These are phyloP conservation scores for Pythium dissotocum DNA, from an alignment of 352 stramenopile genomes.

Conservation along the genomic window DNA sequence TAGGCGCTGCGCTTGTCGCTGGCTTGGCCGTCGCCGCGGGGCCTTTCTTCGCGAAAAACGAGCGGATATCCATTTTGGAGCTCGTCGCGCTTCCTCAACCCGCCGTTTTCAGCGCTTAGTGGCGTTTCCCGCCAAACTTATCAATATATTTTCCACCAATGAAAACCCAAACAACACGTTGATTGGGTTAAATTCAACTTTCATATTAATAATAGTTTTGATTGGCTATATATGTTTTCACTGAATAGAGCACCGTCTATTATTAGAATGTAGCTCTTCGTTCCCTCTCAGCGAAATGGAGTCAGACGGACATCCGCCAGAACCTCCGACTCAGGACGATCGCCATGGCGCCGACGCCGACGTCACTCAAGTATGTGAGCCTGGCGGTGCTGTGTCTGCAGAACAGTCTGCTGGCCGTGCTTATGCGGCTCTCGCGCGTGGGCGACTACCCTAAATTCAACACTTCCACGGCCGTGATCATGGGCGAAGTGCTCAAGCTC, in stretches of 20 bases:
- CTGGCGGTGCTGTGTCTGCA: conserved; percentile 79
- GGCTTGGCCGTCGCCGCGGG: conserved; percentile 13
- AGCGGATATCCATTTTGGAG: conserved; percentile 77
- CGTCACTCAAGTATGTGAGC: conserved; percentile 76
- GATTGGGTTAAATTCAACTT: background rate
- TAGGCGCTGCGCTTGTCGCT: conserved; percentile 4
- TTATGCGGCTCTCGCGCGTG: conserved; percentile 82
- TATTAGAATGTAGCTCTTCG: background rate
- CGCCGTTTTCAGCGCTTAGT: background rate
- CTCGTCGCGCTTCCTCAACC: background rate
- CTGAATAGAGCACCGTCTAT: background rate
- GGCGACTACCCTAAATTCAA: conserved; percentile 74
- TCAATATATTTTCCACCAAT: conserved; percentile 20
- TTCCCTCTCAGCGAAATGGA: background rate
- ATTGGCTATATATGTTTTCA: background rate
- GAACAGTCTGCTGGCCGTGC: conserved; percentile 73
- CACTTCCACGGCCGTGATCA: conserved; percentile 69
- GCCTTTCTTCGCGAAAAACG: conserved; percentile 75
- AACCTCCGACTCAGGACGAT: background rate
- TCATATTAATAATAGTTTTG: background rate
- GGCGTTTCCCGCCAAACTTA: conserved; percentile 31
- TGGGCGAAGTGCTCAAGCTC: conserved; percentile 77
- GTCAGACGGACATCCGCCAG: background rate
- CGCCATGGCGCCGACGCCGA: conserved; percentile 25
- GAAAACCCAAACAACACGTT: background rate